Percentiles rank a stretch among this genome's conserved stretches.
These are phyloP conservation scores for Oidium heveae DNA, from an alignment of 2,329 filamentous ascomycete genomes.

Conservation along the genomic window DNA sequence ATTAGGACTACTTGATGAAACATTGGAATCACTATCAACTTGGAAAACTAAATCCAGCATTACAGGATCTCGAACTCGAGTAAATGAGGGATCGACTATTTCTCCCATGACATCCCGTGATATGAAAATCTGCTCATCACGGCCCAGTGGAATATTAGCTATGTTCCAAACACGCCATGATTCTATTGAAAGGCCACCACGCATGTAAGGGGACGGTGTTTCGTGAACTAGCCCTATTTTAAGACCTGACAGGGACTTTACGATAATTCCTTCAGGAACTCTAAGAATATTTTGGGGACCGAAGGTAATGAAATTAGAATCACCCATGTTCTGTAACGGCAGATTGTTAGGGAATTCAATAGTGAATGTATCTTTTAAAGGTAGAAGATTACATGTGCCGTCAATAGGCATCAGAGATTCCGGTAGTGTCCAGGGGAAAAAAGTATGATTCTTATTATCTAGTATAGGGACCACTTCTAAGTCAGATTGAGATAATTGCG, in stretches of 20 bases:
- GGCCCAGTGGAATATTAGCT: conserved; percentile 56
- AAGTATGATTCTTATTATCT: conserved; percentile 46
- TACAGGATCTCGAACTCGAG: conserved; percentile 45
- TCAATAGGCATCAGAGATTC: conserved; percentile 45
- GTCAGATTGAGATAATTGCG: background rate
- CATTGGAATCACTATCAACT: conserved; percentile 9
- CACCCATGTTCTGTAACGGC: conserved; percentile 5
- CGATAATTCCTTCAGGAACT: conserved; percentile 21
- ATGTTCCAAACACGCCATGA: conserved; percentile 55
- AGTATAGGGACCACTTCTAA: background rate
- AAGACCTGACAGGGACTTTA: conserved; percentile 29
- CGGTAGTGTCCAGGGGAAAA: conserved; percentile 86
- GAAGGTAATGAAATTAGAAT: conserved; percentile 19
- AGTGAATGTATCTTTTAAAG: conserved; percentile 41
- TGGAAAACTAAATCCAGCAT: conserved; percentile 49
- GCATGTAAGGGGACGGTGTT: conserved; percentile 16
- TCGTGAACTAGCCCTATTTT: conserved; percentile 44
- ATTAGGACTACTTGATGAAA: background rate
- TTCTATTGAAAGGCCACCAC: conserved; percentile 17
- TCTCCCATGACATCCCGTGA: conserved; percentile 50
- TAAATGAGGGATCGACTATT: conserved; percentile 64
- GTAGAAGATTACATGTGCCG: conserved; percentile 51
- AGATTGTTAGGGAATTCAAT: conserved; percentile 31
- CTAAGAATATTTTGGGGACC: conserved; percentile 23
- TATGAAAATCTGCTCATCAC: conserved; percentile 69